Evolutionary conservation across 768 basidiomycete species (phyloP), one percentile per base, ranked within the genome.

Genomic region (Leccinellum rugosiceps): DNA sequence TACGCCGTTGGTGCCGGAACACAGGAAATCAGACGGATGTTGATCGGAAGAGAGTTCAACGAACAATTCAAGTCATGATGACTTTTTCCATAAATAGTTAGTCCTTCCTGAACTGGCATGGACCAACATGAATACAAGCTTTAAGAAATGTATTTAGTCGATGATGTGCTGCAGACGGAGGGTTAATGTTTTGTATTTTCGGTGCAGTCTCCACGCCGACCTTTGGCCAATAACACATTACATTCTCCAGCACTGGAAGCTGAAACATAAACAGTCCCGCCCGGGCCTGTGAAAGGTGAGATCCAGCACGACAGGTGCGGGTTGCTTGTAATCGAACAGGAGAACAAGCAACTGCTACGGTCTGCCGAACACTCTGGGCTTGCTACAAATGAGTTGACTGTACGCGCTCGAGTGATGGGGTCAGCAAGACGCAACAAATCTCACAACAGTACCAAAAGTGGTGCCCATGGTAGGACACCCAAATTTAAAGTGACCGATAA

Each of bases 1-100:
- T 98, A 97, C 70, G 86, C 91, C 25, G 94, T 98, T 57, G 95
- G 95, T 26, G 95, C 95, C n/a, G 95, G 95, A 17, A 94, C 94
- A 23, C 95, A 97, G 71, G 94, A 96, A 77, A 94, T 97, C 54
- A 77, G 94, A 62, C 80, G 94, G 57, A 95, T 95, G 93, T 74
- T 96, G 57, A 96, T 97, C 57, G 94, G 94, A 31, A 79, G 94
- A 59, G 94, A 93, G 68, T 94, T 97, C 74, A 97, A 95, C 68
- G 78, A 87, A 59, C 80, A 90, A 67, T 75, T 83, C 60, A 71
- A 70, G 63, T 64, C 65, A 48, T 72, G 63, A 52, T 4, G 9
- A 6, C 21, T 6, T 4, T 28, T 21, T 19, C 38, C 25, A 3
- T 19, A 9, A 48, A 21, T 17, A 10, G 26, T 28, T 30, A 17